Evolutionary conservation across 108 stramenopile genomes (phyloP), one percentile per base, ranked within the genome.

Genomic region (Stephanodiscus triporus): DNA sequence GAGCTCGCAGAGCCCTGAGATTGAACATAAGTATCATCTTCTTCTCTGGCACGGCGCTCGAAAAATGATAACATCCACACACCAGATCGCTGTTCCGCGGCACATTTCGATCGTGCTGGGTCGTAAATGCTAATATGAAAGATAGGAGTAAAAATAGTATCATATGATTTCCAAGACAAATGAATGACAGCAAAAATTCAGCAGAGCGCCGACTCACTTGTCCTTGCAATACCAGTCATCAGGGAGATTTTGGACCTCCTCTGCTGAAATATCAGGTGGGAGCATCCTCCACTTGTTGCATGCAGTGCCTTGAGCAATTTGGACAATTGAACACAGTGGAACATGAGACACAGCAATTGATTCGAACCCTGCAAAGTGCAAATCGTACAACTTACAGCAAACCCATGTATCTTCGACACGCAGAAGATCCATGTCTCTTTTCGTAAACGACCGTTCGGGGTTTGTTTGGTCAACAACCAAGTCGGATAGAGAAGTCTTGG

Each of bases 381-480:
- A 49, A 42, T 47, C 27, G 9, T 23, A 22, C 0, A 30, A 65
- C 72, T 74, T 58, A 67, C 82, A 83, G 2, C 23, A 34, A 13
- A 81, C 86, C 92, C 89, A 90, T 13, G 49, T 83, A 59, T 89
- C 81, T n/a, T 69, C 78, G 13, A 66, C 54, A 38, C 63, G 63
- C 6, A 89, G 72, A 22, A 86, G 73, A 56, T 80, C 84, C 56
- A 90, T 40, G 47, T 93, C 92, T 40, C 68, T 54, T 24, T 63
- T 64, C 0, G 87, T 78, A 68, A 91, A 93, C 27, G 55, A 61
- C 45, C 90, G 64, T 14, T 80, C 82, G 11, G 88, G 72, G 45
- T 81, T 61, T 30, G 85, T 84, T 30, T 83, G 79, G 38, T 93
- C 92, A 55, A 93, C 71, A 6, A 93, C 80, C 2, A 87, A 68